Evolutionary conservation across 2,329 filamentous ascomycete genomes (phyloP), one percentile per base, ranked within the genome.

Genomic region (Sporothrix phasma): DNA sequence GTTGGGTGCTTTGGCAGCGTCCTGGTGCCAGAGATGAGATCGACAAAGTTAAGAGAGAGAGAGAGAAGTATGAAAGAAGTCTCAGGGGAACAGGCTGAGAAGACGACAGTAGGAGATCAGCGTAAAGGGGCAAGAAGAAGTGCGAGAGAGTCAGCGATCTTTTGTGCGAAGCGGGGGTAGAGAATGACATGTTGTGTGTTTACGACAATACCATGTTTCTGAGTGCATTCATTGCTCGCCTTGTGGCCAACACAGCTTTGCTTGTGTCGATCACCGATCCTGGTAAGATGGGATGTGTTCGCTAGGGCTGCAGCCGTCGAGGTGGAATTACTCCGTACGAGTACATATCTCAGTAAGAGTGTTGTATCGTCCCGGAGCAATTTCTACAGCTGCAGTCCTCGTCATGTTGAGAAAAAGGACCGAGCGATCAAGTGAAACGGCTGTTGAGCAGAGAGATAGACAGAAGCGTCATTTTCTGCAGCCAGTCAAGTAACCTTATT

Each of bases 221-320:
- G 39, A 8, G 31, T 37, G 29, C n/a, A 54, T 29, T 37, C 29
- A 53, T 5, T 17, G 11, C 31, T 22, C 19, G 51, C 51, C 51
- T 43, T 58, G 17, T 58, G 37, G 34, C 37, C 17, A 46, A 45
- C 34, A 24, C 56, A 34, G 31, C 56, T 46, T 37, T 15, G 41
- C 17, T 22, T 46, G 56, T 59, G 54, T 39, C 56, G 41, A 34
- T 46, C 41, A 22, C 56, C 56, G 56, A 60, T 60, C 41, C 56
- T 60, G 26, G 56, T 60, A 34, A 39, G 56, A 46, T 46, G 34
- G 3, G 15, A 37, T n/a, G 26, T 43, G 24, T 37, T 29, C n/a
- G 19, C 31, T 17, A 39, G 51, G 29, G 49, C 31, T 6, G 10
- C 3, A 5, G 51, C 26, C 7, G 13, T 53, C 19, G n/a, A n/a